phyloP scores from a whole-genome alignment of 148 eudicot genomes.

The Pharnaceum exiguum region DNA sequence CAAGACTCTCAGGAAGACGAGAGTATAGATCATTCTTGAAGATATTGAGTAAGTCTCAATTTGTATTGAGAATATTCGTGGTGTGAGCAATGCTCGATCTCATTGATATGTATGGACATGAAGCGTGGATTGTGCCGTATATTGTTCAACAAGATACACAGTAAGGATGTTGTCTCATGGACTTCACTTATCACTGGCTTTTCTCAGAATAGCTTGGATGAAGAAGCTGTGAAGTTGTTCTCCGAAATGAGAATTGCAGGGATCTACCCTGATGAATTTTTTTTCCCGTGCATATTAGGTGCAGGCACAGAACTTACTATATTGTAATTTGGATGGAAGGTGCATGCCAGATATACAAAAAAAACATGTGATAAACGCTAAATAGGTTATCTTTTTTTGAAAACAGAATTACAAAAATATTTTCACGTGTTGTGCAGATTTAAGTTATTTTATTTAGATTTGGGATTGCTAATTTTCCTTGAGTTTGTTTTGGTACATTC shows the following conservation, averaged over 20 bases:
- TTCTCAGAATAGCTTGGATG: conserved; percentile 34
- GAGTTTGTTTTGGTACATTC: no score
- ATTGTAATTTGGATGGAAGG: conserved; percentile 48
- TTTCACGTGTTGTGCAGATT: no score
- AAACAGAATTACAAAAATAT: no score
- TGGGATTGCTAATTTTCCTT: no score
- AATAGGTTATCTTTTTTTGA: no score
- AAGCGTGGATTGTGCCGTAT: conserved; percentile 30
- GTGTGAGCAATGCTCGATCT: conserved; percentile 64
- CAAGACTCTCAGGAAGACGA: no score
- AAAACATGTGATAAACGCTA: no score
- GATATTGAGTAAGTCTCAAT: no score
- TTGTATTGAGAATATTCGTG: no score
- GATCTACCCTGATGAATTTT: conserved; percentile 36
- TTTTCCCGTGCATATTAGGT: conserved; percentile 37
- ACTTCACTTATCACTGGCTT: conserved; percentile 55
- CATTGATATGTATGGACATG: conserved; percentile 51
- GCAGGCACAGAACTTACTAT: conserved; percentile 47
- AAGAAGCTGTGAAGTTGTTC: conserved; percentile 47
- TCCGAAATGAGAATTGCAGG: conserved; percentile 42
- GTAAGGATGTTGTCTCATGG: conserved; percentile 56
- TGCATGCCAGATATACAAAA: no score
- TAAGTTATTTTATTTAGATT: no score
- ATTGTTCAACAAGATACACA: conserved; percentile 27
- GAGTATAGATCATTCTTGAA: no score